A percentile compares a stretch with the other conserved stretches of the same genome.
Conservation (phyloP, 371 early-diverging fungal species). For the Lichtheimia hyalospora region DNA sequence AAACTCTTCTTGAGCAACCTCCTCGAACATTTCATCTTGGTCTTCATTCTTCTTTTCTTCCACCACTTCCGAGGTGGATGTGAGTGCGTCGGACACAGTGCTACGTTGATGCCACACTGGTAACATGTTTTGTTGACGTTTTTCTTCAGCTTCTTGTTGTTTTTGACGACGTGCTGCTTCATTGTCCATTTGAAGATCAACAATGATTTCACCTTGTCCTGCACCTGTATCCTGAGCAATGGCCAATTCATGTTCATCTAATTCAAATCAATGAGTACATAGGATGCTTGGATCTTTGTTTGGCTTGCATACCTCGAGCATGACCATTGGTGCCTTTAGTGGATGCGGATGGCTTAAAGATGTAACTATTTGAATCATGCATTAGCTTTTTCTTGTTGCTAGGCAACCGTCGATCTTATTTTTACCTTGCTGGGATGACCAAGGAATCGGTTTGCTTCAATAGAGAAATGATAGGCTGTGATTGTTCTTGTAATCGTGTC, state of each 20-base stretch:
- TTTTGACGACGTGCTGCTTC: constrained; percentile 68
- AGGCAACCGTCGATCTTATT: neutral
- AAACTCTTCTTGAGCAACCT: constrained; percentile 30
- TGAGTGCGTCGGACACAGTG: constrained; percentile 60
- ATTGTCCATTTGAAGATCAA: constrained; percentile 77
- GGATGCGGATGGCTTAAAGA: constrained; percentile 36
- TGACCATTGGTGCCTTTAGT: constrained; percentile 22
- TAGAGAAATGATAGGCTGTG: constrained; percentile 77
- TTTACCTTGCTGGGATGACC: constrained; percentile 64
- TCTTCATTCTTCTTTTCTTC: constrained; percentile 46
- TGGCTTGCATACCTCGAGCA: constrained; percentile 19
- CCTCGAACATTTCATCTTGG: constrained; percentile 44
- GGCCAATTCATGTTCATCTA: constrained; percentile 60
- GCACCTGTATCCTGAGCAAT: constrained; percentile 76
- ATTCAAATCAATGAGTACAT: neutral
- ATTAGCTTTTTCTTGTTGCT: neutral
- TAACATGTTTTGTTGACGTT: constrained; percentile 75
- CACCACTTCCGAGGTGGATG: constrained; percentile 28
- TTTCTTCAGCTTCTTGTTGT: constrained; percentile 71
- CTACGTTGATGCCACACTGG: constrained; percentile 82
- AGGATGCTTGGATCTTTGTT: neutral
- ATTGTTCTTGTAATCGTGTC: constrained; percentile 71
- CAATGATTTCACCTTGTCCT: constrained; percentile 72
- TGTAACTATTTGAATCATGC: constrained; percentile 28
- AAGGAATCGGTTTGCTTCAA: constrained; percentile 81